phyloP scores from a whole-genome alignment of 257 asterid genomes.

The Hygrophila difformis region DNA sequence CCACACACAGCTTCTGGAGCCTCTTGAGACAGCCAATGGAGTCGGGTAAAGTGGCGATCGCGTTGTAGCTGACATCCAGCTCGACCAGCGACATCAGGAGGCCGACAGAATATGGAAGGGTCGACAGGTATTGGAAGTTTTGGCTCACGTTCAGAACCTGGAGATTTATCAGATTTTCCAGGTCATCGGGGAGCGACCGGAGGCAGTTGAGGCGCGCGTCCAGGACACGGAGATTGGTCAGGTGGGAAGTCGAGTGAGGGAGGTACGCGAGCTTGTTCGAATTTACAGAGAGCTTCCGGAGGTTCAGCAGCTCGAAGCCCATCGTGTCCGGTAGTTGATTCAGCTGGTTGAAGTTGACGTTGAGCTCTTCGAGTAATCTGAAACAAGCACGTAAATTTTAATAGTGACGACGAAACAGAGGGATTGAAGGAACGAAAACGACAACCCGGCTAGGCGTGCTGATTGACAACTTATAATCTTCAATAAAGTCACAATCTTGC shows the following conservation, averaged over 20 bases:
- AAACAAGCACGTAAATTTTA: background rate
- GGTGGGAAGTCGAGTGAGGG: conserved; percentile 72
- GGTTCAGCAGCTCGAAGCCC: conserved; percentile 68
- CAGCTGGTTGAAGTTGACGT: conserved; percentile 75
- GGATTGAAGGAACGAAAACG: too few species aligned
- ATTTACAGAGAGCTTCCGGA: conserved; percentile 57
- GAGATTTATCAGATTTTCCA: conserved; percentile 71
- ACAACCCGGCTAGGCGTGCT: too few species aligned
- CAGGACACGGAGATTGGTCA: conserved; percentile 57
- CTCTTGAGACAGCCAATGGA: conserved; percentile 72
- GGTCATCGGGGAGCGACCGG: conserved; percentile 70
- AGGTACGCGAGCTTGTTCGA: conserved; percentile 68
- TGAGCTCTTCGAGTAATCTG: conserved; percentile 75
- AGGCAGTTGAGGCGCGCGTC: conserved; percentile 88
- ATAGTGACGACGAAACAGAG: too few species aligned
- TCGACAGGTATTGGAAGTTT: conserved; percentile 59
- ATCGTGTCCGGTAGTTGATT: conserved; percentile 63
- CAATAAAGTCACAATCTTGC: too few species aligned
- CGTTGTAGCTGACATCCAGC: conserved; percentile 80
- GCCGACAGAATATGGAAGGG: conserved; percentile 74
- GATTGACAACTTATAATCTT: too few species aligned
- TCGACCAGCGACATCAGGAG: conserved; percentile 68
- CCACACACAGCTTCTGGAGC: conserved; percentile 64
- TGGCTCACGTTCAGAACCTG: conserved; percentile 70
- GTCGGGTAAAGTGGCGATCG: conserved; percentile 46